phyloP scores from a whole-genome alignment of 768 basidiomycete species.

The Boletus bicolor region DNA sequence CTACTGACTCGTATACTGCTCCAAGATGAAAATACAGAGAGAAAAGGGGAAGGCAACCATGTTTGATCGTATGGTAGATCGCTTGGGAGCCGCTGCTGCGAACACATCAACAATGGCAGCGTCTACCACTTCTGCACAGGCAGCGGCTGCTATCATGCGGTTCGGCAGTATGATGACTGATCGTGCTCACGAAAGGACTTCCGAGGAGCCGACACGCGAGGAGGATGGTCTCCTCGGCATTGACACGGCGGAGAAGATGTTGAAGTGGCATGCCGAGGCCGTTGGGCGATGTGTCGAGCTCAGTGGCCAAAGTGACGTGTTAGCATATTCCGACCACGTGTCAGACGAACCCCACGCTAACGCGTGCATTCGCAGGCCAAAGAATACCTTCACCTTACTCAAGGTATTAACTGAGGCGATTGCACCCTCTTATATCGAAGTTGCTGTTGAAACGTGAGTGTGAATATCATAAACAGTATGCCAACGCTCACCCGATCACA shows the following conservation, averaged over 20 bases:
- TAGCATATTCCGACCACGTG: slow-evolving; percentile 31
- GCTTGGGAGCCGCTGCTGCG: slow-evolving; percentile 70
- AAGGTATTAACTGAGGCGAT: slow-evolving; percentile 86
- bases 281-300: slow-evolving; percentile 93
- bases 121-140: slow-evolving; percentile 73
- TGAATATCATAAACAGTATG: not conserved
- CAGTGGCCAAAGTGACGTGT: slow-evolving; percentile 81
- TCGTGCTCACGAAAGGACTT: slow-evolving; percentile 45
- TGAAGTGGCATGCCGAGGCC: slow-evolving; percentile 98
- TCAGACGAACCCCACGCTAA: not conserved
- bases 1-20: slow-evolving; percentile 3
- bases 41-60: slow-evolving; percentile 61
- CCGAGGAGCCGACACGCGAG: slow-evolving; percentile 70
- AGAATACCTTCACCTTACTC: slow-evolving; percentile 81
- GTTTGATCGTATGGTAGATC: slow-evolving; percentile 91
- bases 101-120: slow-evolving; percentile 57
- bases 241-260: slow-evolving; percentile 80
- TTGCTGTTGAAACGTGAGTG: slow-evolving; percentile 90
- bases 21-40: slow-evolving; percentile 57
- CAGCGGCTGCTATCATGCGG: slow-evolving; percentile 85
- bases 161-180: slow-evolving; percentile 76
- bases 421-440: slow-evolving; percentile 79
- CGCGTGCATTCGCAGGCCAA: slow-evolving; percentile 54
- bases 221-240: slow-evolving; percentile 81
- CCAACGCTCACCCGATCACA: slow-evolving; percentile 1